Evolutionary conservation across 345 rosid genomes (phyloP).

Genomic region (Melaleuca alternifolia): DNA sequence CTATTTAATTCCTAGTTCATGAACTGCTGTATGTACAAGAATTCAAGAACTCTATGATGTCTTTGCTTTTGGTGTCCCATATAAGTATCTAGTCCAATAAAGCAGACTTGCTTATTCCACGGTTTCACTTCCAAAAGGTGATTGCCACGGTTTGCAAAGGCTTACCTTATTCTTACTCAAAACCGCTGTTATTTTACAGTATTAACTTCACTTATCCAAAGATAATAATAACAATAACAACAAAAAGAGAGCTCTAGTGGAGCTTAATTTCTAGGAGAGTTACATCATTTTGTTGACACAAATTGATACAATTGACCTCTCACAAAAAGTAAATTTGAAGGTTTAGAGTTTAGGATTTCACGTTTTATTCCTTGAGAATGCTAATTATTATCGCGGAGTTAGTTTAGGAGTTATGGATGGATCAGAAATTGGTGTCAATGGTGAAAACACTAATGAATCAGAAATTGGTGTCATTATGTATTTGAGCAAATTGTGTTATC

Average conservation of each 20-base stretch:
- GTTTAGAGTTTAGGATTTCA: background rate
- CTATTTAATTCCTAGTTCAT: no score
- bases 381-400: background rate
- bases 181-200: background rate
- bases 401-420: background rate
- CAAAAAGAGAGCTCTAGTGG: background rate
- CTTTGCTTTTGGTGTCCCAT: background rate
- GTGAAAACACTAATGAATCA: background rate
- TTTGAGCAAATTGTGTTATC: background rate
- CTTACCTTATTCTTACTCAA: background rate
- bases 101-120: background rate
- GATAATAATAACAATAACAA: background rate
- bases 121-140: background rate
- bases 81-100: background rate
- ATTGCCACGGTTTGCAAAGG: background rate
- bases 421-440: background rate
- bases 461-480: background rate
- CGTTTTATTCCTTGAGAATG: accelerated
- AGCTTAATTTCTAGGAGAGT: background rate
- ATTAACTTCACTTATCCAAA: background rate
- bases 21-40: no score
- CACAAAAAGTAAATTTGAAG: background rate
- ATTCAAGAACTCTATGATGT: no score
- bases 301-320: background rate
- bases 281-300: background rate